Base-by-base conservation (phyloP, 306 rosid genomes). In the Benincasa hispida region DNA sequence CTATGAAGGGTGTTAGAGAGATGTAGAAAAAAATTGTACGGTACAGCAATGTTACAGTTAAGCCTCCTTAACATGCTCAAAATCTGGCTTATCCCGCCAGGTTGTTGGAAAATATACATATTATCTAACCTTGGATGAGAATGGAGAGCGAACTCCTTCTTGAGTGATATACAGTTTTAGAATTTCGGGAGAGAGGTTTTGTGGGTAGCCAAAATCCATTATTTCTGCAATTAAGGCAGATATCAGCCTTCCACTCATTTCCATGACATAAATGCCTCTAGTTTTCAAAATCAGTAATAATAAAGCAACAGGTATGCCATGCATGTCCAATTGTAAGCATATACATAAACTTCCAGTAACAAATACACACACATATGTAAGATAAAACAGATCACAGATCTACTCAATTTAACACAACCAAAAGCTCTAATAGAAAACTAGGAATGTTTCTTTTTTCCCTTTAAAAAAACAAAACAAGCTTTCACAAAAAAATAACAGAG, bases 191-290 rank as follows among this genome's bases (percentile, higher is more conserved):
- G 98, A 93, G 69, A 93, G 98, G 82, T 93, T 93, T 87, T 93
- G 98, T 10, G 98, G 98, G 81, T 93, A 93, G 81, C 98, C 98
- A 68, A 93, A 93, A 84, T 93, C 98, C 98, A 93, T 93, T 78
- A 91, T 93, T 88, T 93, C 98, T 93, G 93, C 88, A 82, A 79
- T 80, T 72, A 45, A 74, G 70, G 80, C 60, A 24, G 30, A 78
- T 32, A 78, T 72, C 39, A 76, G 59, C 69, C 79, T 70, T 51
- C 59, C 25, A 42, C 56, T 34, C 78, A 79, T 78, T 83, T 79
- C 74, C 58, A 39, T 32, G 54, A 80, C 53, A 62, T 61, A 37
- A 39, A 22, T 79, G 65, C 35, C 76, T 67, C 62, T 19, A 47
- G 24, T 66, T 68, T 21, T 39, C 48, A 39, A 41, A 42, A 39